Conservation (phyloP, 495 filamentous ascomycete species). For the Symbiotaphrina buchneri region DNA sequence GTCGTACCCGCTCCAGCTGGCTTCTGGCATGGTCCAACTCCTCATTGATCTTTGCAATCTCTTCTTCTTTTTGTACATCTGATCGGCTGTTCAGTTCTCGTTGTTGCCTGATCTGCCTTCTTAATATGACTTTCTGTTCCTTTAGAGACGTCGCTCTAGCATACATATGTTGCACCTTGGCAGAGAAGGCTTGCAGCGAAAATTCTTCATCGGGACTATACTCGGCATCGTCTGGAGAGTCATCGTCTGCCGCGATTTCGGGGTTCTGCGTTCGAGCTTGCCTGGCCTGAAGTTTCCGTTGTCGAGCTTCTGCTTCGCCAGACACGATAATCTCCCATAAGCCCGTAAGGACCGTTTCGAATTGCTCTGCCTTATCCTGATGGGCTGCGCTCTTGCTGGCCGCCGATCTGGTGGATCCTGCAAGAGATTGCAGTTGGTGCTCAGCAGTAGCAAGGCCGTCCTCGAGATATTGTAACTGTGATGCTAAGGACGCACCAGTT, state of each 20-base stretch:
- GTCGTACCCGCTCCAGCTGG: slow-evolving; percentile 22
- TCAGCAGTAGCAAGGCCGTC: slow-evolving; percentile 12
- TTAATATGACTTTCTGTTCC: slow-evolving; percentile 66
- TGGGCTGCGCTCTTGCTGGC: slow-evolving; percentile 4
- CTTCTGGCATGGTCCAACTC: slow-evolving; percentile 7
- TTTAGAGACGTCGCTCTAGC: slow-evolving; percentile 35
- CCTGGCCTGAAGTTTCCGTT: slow-evolving; percentile 25
- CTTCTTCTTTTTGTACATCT: slow-evolving; percentile 29
- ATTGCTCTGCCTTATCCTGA: slow-evolving; percentile 24
- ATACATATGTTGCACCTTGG: slow-evolving; percentile 58
- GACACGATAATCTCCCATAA: slow-evolving; percentile 51
- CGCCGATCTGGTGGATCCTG: slow-evolving; percentile 12
- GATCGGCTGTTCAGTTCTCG: slow-evolving; percentile 60
- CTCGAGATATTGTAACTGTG: slow-evolving; percentile 29
- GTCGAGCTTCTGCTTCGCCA: slow-evolving; percentile 32
- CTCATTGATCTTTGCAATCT: slow-evolving; percentile 12
- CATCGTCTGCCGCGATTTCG: slow-evolving; percentile 19
- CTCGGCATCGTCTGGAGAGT: slow-evolving; percentile 11
- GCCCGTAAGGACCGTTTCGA: slow-evolving; percentile 35
- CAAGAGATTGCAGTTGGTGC: neutral
- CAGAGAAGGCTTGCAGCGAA: slow-evolving; percentile 41
- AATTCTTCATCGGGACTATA: slow-evolving; percentile 30
- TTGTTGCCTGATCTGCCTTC: slow-evolving; percentile 80
- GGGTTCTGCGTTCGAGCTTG: slow-evolving; percentile 20
- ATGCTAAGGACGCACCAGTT: slow-evolving; percentile 20